Evolutionary conservation across 1,284 basidiomycete species (phyloP).

Genomic region (Marasmius fiardii): DNA sequence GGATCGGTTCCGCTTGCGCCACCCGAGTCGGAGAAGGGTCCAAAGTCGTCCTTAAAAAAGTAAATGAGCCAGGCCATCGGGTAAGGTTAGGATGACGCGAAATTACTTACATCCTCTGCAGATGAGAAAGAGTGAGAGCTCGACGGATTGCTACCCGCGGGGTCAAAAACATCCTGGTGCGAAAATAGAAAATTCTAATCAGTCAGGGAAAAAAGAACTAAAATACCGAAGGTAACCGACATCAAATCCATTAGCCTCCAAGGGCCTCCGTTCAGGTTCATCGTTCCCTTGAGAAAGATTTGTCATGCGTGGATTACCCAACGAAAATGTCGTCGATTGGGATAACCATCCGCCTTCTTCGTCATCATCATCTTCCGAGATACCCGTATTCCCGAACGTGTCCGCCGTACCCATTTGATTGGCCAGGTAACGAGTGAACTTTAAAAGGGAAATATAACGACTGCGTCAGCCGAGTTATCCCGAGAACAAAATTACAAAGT

Average conservation of each 20-base stretch:
- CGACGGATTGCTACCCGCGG: slow-evolving; percentile 25
- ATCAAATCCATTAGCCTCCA: slow-evolving; percentile 54
- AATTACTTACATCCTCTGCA: slow-evolving; percentile 46
- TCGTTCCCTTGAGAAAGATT: slow-evolving; percentile 40
- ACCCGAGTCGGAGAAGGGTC: slow-evolving; percentile 70
- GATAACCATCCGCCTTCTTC: slow-evolving; percentile 74
- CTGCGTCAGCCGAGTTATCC: background rate
- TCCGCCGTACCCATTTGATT: slow-evolving; percentile 68
- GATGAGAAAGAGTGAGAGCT: slow-evolving; percentile 41
- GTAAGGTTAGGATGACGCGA: slow-evolving; percentile 5
- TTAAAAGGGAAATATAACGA: background rate
- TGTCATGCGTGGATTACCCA: slow-evolving; percentile 50
- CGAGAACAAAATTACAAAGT: too few relatives aligned
- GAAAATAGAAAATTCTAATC: slow-evolving; percentile 2
- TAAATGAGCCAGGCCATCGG: slow-evolving; percentile 11
- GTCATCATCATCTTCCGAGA: slow-evolving; percentile 63
- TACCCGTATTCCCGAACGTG: slow-evolving; percentile 48
- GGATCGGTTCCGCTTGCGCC: slow-evolving; percentile 47
- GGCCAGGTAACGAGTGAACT: slow-evolving; percentile 75
- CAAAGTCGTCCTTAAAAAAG: slow-evolving; percentile 56
- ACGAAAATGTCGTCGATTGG: slow-evolving; percentile 66
- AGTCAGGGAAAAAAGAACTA: background rate
- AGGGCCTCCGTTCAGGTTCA: slow-evolving; percentile 42
- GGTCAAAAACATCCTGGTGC: slow-evolving; percentile 54
- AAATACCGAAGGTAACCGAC: slow-evolving; percentile 33